These are phyloP conservation scores for Asterophora parasitica DNA, from an alignment of 768 basidiomycete species.

Conservation along the genomic window DNA sequence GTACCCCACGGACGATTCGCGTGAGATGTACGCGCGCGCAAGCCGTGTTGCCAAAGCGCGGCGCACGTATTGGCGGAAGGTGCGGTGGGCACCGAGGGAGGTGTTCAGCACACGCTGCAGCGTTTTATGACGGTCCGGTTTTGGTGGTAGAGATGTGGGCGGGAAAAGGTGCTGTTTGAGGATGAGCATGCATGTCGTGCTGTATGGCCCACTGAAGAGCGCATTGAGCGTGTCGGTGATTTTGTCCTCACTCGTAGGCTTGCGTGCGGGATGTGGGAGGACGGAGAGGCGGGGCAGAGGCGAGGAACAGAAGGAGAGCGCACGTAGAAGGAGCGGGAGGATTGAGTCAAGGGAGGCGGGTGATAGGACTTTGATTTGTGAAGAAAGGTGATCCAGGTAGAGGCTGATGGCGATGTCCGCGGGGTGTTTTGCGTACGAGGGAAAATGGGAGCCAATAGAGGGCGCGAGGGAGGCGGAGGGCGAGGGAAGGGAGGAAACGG, in stretches of 20 bases:
- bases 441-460: constrained; percentile 13
- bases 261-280: constrained; percentile 31
- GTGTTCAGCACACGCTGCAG: constrained; percentile 34
- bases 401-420: constrained; percentile 60
- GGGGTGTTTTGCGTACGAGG: constrained; percentile 36
- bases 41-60: constrained; percentile 56
- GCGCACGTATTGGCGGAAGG: constrained; percentile 59
- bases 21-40: constrained; percentile 60
- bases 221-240: constrained; percentile 52
- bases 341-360: constrained; percentile 49
- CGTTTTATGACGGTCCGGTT: constrained; percentile 12
- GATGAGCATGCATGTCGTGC: constrained; percentile 58
- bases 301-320: constrained; percentile 57
- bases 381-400: constrained; percentile 60
- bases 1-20: constrained; percentile 47
- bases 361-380: constrained; percentile 56
- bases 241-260: constrained; percentile 43
- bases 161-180: constrained; percentile 58
- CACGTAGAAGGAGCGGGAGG: constrained; percentile 71
- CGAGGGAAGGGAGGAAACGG: constrained; percentile 38
- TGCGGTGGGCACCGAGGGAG: constrained; percentile 57
- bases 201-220: constrained; percentile 62
- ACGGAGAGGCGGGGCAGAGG: constrained; percentile 68
- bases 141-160: constrained; percentile 18
- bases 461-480: constrained; percentile 19